Percentiles rank a stretch among this genome's conserved stretches.
Conservation (phyloP, 306 rosid species). For the Cucurbita ficifolia region DNA sequence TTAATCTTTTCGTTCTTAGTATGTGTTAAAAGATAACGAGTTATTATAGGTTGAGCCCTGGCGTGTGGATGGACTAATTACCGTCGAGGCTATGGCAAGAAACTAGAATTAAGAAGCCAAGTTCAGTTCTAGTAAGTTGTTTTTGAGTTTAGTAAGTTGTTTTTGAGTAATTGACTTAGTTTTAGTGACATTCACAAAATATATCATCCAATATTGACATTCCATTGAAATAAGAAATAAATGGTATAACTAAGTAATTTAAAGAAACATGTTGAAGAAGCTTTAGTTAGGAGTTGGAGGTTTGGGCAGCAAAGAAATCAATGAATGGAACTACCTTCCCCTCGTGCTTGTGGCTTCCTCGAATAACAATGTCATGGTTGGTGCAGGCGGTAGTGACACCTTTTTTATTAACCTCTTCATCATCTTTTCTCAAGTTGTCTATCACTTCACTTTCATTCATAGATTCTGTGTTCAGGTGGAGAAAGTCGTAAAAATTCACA, state of each 20-base stretch:
- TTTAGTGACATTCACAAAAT: not conserved
- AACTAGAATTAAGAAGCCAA: not conserved
- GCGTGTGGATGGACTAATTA: not conserved
- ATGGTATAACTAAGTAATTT: not conserved
- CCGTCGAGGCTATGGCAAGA: not conserved
- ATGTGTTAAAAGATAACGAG: too few relatives aligned
- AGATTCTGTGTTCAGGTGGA: constrained; percentile 55
- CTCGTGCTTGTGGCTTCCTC: not conserved
- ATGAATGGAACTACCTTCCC: not conserved
- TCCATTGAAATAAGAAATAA: too few relatives aligned
- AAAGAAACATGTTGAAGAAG: not conserved
- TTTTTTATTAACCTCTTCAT: constrained; percentile 43
- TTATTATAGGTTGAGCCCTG: too few relatives aligned
- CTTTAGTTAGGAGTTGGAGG: not conserved
- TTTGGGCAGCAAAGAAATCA: constrained; percentile 10
- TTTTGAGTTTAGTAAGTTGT: too few relatives aligned
- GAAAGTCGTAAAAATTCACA: constrained; percentile 71
- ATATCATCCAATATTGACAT: too few relatives aligned
- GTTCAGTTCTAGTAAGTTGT: not conserved
- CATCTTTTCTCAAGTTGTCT: constrained; percentile 50
- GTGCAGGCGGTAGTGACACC: not conserved
- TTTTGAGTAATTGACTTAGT: too few relatives aligned
- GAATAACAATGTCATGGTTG: too few relatives aligned
- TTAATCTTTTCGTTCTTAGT: too few relatives aligned
- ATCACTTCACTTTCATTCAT: constrained; percentile 62